Evolutionary conservation across 129 eudicot species (phyloP).

Genomic region (Dittrichia graveolens): DNA sequence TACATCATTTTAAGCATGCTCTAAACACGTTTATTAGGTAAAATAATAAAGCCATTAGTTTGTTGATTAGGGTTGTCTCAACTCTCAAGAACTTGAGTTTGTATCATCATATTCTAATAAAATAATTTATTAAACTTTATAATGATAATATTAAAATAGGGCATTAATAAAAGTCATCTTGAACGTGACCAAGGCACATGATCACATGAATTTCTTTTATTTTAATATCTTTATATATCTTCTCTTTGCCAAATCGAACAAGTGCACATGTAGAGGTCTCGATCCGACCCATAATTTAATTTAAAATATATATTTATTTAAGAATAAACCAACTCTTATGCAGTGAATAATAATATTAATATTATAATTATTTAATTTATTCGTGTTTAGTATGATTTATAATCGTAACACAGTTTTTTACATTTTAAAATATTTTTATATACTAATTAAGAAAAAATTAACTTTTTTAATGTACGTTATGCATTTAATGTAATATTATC

Average conservation of each 20-base stretch:
- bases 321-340: no score
- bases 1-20: no score
- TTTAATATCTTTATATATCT: conserved; percentile 15
- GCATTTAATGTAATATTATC: background rate
- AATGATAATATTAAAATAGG: background rate
- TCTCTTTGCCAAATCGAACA: conserved; percentile 30
- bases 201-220: conserved; percentile 35
- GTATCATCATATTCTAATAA: no score
- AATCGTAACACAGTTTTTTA: background rate
- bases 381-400: background rate
- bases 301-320: background rate
- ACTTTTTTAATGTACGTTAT: background rate
- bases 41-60: no score
- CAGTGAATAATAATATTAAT: no score
- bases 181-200: conserved; percentile 33
- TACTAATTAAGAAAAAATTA: background rate
- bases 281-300: conserved; percentile 5
- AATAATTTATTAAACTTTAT: background rate
- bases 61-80: no score
- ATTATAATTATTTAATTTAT: no score
- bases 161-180: conserved; percentile 1
- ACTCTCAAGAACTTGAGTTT: no score
- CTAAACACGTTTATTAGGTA: no score
- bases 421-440: background rate
- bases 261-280: conserved; percentile 38